Evolutionary conservation across 176 grass and related monocot genomes (phyloP).

Genomic region (Chrysopogon serrulatus): DNA sequence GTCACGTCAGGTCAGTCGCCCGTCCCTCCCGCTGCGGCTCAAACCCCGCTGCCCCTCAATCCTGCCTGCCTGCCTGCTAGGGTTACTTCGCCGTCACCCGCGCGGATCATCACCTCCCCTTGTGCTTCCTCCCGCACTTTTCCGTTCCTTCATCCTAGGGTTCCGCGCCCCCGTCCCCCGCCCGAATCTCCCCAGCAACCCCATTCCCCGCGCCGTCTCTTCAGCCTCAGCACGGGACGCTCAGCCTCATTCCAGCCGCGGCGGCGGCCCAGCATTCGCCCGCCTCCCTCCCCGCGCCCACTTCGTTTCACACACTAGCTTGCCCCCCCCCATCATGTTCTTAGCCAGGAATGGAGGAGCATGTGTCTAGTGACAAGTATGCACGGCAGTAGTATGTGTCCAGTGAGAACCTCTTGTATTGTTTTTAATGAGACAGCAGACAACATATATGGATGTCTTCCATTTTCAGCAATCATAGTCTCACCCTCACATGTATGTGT

Average conservation of each 20-base stretch:
- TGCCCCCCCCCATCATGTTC: not conserved
- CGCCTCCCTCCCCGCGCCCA: not conserved
- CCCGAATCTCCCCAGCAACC: not conserved
- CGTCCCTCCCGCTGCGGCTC: not conserved
- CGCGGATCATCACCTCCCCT: too few species aligned
- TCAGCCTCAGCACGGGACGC: not conserved
- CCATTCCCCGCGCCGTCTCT: not conserved
- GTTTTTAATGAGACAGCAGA: not conserved
- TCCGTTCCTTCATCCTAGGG: not conserved
- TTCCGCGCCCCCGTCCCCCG: not conserved
- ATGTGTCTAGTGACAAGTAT: not conserved
- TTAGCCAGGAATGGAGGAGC: not conserved
- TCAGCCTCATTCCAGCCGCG: not conserved
- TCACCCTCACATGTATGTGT: not conserved
- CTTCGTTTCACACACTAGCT: not conserved
- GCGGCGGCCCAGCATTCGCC: not conserved
- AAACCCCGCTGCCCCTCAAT: not conserved
- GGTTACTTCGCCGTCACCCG: not conserved
- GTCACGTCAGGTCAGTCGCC: not conserved
- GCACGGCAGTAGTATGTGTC: not conserved
- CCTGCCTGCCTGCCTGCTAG: not conserved
- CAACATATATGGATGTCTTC: not conserved
- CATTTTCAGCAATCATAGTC: not conserved
- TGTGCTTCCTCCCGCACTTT: not conserved
- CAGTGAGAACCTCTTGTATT: not conserved